phyloP scores from a whole-genome alignment of 2,329 filamentous ascomycete genomes.

The Albifimbria verrucaria region DNA sequence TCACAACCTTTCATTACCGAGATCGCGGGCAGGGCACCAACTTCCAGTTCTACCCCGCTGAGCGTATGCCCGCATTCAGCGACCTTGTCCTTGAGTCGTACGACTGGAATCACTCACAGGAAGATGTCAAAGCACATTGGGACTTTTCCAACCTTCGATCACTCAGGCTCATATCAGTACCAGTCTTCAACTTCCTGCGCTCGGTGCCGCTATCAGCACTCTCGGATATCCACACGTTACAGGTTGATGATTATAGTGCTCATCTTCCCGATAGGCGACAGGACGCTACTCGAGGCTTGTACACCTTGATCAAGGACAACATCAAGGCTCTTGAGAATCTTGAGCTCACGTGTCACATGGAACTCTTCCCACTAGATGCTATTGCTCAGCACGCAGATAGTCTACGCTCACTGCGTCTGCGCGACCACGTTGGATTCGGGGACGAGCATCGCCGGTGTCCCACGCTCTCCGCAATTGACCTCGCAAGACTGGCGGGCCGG shows the following conservation, averaged over 20 bases:
- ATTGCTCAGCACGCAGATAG: constrained; percentile 34
- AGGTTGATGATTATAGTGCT: constrained; percentile 42
- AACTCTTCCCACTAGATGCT: constrained; percentile 36
- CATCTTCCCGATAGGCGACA: constrained; percentile 33
- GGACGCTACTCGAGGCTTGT: constrained; percentile 37
- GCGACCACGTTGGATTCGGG: constrained; percentile 43
- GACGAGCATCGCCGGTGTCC: constrained; percentile 40
- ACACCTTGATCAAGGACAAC: constrained; percentile 33
- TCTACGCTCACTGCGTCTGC: constrained; percentile 36
- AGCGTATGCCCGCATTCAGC: constrained; percentile 40
- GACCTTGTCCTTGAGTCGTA: constrained; percentile 43
- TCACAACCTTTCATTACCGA: constrained; percentile 39
- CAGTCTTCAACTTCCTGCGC: constrained; percentile 39
- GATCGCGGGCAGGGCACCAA: constrained; percentile 42
- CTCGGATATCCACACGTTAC: constrained; percentile 31
- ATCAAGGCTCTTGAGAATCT: constrained; percentile 34
- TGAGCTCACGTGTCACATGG: constrained; percentile 38
- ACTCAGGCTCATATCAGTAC: constrained; percentile 40
- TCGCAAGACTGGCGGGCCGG: constrained; percentile 27
- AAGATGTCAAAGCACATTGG: constrained; percentile 40
- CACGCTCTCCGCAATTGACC: constrained; percentile 31
- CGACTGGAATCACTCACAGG: constrained; percentile 42
- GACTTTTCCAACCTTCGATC: constrained; percentile 40
- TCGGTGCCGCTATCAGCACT: constrained; percentile 37
- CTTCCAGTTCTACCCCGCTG: constrained; percentile 35